phyloP scores from a whole-genome alignment of 345 rosid genomes.

The Combretum micranthum region DNA sequence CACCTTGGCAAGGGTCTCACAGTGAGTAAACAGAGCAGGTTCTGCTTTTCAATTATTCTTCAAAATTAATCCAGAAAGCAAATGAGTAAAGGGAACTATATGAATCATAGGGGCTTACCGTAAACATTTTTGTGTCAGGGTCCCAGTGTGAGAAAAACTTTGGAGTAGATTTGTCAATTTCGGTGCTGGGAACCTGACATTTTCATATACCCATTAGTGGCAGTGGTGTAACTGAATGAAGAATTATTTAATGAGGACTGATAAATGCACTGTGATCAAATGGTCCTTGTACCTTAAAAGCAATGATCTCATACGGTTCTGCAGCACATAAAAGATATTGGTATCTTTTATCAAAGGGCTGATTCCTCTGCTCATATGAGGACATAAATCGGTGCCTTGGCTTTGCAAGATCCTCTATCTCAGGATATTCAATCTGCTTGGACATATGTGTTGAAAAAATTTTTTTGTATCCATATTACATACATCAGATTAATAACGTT shows the following conservation, averaged over 20 bases:
- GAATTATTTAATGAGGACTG: background rate
- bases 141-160: conserved; percentile 99
- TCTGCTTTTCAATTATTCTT: background rate
- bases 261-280: background rate
- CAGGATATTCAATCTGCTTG: conserved; percentile 89
- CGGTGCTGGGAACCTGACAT: conserved; percentile 94
- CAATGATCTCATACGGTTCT: conserved; percentile 93
- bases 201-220: too few relatives aligned
- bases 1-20: too few relatives aligned
- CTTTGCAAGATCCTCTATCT: conserved; percentile 80
- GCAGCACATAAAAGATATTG: conserved; percentile 94
- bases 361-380: conserved; percentile 85
- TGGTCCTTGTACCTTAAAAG: conserved; percentile 63
- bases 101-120: conserved; percentile 40
- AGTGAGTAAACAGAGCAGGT: too few relatives aligned
- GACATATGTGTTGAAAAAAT: background rate
- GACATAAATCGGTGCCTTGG: conserved; percentile 98
- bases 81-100: background rate
- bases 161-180: conserved; percentile 93
- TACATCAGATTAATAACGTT: too few relatives aligned
- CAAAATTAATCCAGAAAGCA: background rate
- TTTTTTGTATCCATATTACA: too few relatives aligned
- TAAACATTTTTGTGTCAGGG: conserved; percentile 97
- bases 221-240: background rate
- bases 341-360: conserved; percentile 81